A percentile compares a stretch with the other conserved stretches of the same genome.
These are phyloP conservation scores for Fagus crenata DNA, from an alignment of 306 rosid species.

Conservation along the genomic window DNA sequence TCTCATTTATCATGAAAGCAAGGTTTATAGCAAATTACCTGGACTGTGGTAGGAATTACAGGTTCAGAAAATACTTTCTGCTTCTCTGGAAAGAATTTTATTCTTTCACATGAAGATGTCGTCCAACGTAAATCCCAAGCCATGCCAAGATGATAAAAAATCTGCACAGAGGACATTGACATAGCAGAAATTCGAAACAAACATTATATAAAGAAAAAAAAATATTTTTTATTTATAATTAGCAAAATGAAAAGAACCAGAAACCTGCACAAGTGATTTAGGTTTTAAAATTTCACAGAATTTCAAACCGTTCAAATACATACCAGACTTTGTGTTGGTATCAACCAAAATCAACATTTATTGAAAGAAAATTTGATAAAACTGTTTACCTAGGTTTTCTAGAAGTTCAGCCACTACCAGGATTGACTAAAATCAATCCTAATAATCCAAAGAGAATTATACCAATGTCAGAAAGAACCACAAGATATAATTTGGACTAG, in stretches of 20 bases:
- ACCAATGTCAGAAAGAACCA: neutral
- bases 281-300: neutral
- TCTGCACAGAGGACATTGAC: slow-evolving; percentile 41
- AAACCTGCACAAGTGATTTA: neutral
- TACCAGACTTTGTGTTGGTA: neutral
- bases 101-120: slow-evolving; percentile 35
- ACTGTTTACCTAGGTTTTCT: neutral
- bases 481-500: neutral
- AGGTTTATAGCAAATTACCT: slow-evolving; percentile 48
- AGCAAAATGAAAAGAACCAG: neutral
- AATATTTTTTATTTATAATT: neutral
- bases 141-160: slow-evolving; percentile 81
- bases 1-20: neutral
- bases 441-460: slow-evolving; percentile 13
- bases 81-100: slow-evolving; percentile 29
- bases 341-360: neutral
- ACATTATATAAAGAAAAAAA: slow-evolving; percentile 4
- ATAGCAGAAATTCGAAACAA: slow-evolving; percentile 19
- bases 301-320: neutral
- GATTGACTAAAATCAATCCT: neutral
- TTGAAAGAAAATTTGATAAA: neutral
- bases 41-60: slow-evolving; percentile 61
- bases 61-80: slow-evolving; percentile 58
- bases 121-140: slow-evolving; percentile 93
- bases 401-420: neutral